Evolutionary conservation across 805 yeast species (phyloP), one percentile per base, ranked within the genome.

Genomic region (Metschnikowia bowlesiae): DNA sequence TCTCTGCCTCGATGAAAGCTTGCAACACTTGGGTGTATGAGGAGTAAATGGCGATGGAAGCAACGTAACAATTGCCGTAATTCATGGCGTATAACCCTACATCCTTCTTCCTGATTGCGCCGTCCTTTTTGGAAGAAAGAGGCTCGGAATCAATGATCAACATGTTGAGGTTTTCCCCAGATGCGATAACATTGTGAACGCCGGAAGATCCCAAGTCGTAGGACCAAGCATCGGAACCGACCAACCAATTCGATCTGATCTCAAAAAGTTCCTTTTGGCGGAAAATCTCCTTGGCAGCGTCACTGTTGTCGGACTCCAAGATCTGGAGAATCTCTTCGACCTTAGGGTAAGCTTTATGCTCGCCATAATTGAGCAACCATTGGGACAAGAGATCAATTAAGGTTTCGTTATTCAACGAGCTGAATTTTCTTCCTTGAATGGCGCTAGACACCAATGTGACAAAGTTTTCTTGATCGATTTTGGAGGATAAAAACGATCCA

Each of bases 191-290:
- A 59, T 85, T 85, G 66, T 92, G 97, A 46, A 92, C 84, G 65
- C 97, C 96, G 6, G 96, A 86, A 54, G 87, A 75, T 39, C 98
- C 98, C 59, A 89, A 73, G 70, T 92, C 98, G 64, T 85, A 90
- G 18, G 96, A 80, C 98, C 98, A 92, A 32, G 94, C 82, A 66
- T 92, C 98, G 16, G 97, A 89, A 32, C 97, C 97, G 50, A 92
- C 75, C 52, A 92, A 75, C 98, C 98, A 92, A 47, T 80, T 74
- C 10, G 86, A 74, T 46, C 74, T 73, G 49, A 75, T 65, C 30
- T 61, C 56, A 57, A 87, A 80, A 50, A 66, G 70, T 7, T 77
- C 75, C 50, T 74, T 68, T 39, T 74, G 64, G 3, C 70, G 66
- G 47, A 85, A 67, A 29, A 89, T 63, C 13, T 74, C 66, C 18